Evolutionary conservation across 257 asterid genomes (phyloP), one percentile per base, ranked within the genome.

Genomic region (Przewalskia tangutica): DNA sequence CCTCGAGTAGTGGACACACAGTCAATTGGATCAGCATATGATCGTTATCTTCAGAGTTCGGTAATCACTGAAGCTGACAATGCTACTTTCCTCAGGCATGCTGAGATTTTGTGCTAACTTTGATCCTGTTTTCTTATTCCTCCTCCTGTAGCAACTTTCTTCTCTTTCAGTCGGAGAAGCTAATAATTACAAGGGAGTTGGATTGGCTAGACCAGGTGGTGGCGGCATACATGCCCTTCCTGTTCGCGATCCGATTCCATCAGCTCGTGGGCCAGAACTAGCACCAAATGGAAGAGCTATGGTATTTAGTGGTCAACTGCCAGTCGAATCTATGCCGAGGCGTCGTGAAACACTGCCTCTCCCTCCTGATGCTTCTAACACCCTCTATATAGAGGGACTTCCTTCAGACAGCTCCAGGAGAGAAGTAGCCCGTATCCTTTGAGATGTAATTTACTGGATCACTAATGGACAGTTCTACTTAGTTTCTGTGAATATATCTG

Each of bases 361-460:
- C 34, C 93, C 93, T 63, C 88, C 87, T 5, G 92, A 90, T 90
- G 93, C 93, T 79, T 87, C 93, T 6, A 85, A 81, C 85, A 90
- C 92, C 10, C 78, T 90, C 63, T 90, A 87, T 80, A 84, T 89
- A 77, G 92, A 90, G 80, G 94, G 92, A 40, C 92, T 90, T 81
- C 94, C 94, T 55, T 36, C 92, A 38, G 88, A 90, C 86, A 71
- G 90, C 85, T 82, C 89, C 66, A 86, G 80, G 84, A 75, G 93
- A 81, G 91, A 87, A 88, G 88, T 90, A 83, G 89, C 93, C 81
- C 93, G 91, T 90, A 90, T 90, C 93, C 90, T 90, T 65, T 71
- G 66, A 14, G 48, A 62, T 71, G 42, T 46, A 55, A 18, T 46
- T 56, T 51, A 63, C 59, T 48, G 73, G 34, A 68, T 81, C 50